Evolutionary conservation across 306 rosid species (phyloP), one percentile per base, ranked within the genome.

Genomic region (Ormosia semicastrata): DNA sequence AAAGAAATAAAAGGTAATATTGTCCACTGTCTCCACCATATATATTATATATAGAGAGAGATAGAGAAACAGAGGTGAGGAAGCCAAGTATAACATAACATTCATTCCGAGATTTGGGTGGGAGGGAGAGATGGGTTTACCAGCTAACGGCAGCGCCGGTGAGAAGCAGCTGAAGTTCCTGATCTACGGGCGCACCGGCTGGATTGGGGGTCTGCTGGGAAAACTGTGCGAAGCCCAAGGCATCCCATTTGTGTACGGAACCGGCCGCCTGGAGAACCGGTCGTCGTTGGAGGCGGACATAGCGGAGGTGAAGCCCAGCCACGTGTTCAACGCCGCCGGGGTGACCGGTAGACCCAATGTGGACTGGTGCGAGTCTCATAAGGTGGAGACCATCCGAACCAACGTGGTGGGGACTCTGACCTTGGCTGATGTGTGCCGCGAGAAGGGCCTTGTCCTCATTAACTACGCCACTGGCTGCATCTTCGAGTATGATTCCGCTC

Each of bases 281-380:
- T 13, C 73, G 4, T 87, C 98, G 3, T 82, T 94, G 73, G 94
- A 85, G 54, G 93, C 95, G 2, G 97, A 92, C 84, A 59, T 92
- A 41, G 79, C 85, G 46, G 71, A 89, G 50, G 84, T 75, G 33
- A 91, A 86, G 13, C 98, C 98, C 0, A 92, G 71, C 50, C 98
- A 94, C 67, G 97, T 94, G 57, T 92, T 94, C 89, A 94, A 92
- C 86, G 97, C 98, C 4, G 98, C 97, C 6, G 98, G 98, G 0
- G 95, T 94, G 29, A 92, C 97, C 0, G 98, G 98, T 18, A 90
- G 98, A 32, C 98, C 98, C 15, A 94, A 94, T 85, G 98, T 94
- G 59, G 98, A 94, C 77, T 94, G 97, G 98, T 94, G 98, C 83
- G 98, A 94, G 58, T 86, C 95, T 4, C 98, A 94, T 67, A 94